phyloP scores from a whole-genome alignment of 2,329 filamentous ascomycete genomes.

The Fusarium sterilihyphosum region DNA sequence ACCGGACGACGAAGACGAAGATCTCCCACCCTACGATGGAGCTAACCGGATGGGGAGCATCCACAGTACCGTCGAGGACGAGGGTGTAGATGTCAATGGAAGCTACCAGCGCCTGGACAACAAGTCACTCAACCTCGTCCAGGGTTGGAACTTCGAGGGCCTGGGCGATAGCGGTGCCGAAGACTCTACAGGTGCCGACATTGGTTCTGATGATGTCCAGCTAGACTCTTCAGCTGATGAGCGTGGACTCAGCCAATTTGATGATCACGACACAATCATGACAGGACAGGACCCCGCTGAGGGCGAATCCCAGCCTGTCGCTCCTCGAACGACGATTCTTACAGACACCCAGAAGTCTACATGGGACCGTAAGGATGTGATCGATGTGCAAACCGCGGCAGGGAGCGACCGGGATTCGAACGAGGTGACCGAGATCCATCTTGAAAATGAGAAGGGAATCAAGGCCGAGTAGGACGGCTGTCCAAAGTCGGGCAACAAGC shows the following conservation, averaged over 20 bases:
- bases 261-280: slow-evolving; percentile 48
- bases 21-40: slow-evolving; percentile 48
- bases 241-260: slow-evolving; percentile 35
- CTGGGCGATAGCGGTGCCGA: slow-evolving; percentile 47
- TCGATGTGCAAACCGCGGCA: slow-evolving; percentile 52
- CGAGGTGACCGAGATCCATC: slow-evolving; percentile 61
- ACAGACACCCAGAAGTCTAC: slow-evolving; percentile 46
- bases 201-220: slow-evolving; percentile 57
- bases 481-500: slow-evolving; percentile 19
- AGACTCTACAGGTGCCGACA: slow-evolving; percentile 49
- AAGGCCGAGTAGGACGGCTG: slow-evolving; percentile 36
- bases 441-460: slow-evolving; percentile 52
- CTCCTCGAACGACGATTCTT: slow-evolving; percentile 27
- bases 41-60: slow-evolving; percentile 40
- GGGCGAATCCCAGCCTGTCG: slow-evolving; percentile 22
- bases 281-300: slow-evolving; percentile 27
- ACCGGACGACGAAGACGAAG: slow-evolving; percentile 45
- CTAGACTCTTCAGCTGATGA: slow-evolving; percentile 53
- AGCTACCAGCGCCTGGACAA: slow-evolving; percentile 44
- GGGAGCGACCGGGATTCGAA: slow-evolving; percentile 53
- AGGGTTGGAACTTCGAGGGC: slow-evolving; percentile 59
- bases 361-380: slow-evolving; percentile 51
- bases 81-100: slow-evolving; percentile 55
- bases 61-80: slow-evolving; percentile 60
- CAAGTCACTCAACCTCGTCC: slow-evolving; percentile 47